Conservation (phyloP, 1,284 basidiomycete genomes). For the Porodaedalea pini region DNA sequence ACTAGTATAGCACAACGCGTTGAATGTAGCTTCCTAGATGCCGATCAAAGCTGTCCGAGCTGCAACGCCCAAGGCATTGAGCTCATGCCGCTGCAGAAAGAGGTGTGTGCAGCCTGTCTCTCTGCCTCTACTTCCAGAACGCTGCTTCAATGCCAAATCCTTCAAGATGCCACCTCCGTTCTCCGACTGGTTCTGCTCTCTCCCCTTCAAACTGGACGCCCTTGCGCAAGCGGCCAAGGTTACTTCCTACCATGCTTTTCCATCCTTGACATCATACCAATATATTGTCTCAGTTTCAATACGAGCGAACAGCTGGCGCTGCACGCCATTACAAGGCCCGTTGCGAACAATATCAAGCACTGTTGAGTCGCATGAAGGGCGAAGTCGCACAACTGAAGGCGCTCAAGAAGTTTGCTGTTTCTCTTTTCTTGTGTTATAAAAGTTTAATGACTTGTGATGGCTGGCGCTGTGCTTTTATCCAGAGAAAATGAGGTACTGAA, state of each 20-base stretch:
- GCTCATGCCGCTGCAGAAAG: constrained; percentile 63
- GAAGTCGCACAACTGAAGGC: constrained; percentile 41
- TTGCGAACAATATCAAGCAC: constrained; percentile 47
- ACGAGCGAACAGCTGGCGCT: constrained; percentile 61
- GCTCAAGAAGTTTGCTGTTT: constrained; percentile 47
- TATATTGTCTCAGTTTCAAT: constrained; percentile 10
- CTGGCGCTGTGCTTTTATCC: background rate
- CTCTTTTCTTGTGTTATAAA: background rate
- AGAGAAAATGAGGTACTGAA: constrained; percentile 52
- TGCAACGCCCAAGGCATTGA: constrained; percentile 64
- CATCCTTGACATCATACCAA: too few relatives aligned
- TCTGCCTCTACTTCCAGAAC: background rate
- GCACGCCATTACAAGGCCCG: constrained; percentile 57
- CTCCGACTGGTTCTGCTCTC: constrained; percentile 70
- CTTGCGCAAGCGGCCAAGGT: constrained; percentile 66
- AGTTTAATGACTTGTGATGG: background rate
- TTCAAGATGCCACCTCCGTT: constrained; percentile 70
- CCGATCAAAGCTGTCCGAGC: constrained; percentile 65
- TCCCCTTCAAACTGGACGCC: constrained; percentile 57
- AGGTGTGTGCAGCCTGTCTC: constrained; percentile 40
- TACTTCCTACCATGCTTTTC: too few relatives aligned
- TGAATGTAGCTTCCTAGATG: constrained; percentile 38
- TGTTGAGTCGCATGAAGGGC: constrained; percentile 44
- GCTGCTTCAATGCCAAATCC: constrained; percentile 8
- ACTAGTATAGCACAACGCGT: background rate